These are phyloP conservation scores for Phtheirospermum japonicum DNA, from an alignment of 257 asterid genomes.

Conservation along the genomic window DNA sequence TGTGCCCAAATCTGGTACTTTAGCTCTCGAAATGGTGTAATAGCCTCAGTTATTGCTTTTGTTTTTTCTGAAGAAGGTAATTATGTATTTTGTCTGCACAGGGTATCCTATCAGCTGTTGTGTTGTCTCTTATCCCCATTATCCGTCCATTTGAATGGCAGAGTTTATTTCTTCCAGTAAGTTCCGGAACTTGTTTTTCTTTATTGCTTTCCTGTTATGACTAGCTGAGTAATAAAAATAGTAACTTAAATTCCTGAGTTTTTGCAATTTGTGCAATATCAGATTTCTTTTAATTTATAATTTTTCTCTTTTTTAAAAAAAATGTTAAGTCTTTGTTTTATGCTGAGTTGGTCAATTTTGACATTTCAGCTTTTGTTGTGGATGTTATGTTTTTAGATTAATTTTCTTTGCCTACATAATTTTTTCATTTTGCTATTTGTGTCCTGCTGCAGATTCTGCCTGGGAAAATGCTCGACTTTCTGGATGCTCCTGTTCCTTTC, in stretches of 20 bases:
- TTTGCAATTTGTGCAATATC: constrained; percentile 3
- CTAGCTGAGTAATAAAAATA: constrained; percentile 9
- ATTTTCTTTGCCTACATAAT: constrained; percentile 13
- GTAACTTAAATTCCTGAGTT: constrained; percentile 9
- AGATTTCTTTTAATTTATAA: constrained; percentile 1
- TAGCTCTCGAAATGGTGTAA: constrained; percentile 17
- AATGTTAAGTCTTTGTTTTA: too few relatives aligned
- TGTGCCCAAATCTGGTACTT: constrained; percentile 88
- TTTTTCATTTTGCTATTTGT: constrained; percentile 12
- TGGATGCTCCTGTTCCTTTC: constrained; percentile 98
- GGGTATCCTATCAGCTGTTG: constrained; percentile 89
- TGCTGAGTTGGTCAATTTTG: too few relatives aligned
- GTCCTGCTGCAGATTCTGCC: constrained; percentile 73
- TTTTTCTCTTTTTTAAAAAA: constrained; percentile 8
- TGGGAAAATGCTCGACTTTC: constrained; percentile 83
- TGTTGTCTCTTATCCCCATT: constrained; percentile 76
- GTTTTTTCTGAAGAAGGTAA: constrained; percentile 16
- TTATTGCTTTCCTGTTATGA: constrained; percentile 20
- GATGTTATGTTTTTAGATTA: not conserved
- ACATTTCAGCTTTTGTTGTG: too few relatives aligned
- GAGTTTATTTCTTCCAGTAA: constrained; percentile 93
- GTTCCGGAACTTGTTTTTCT: constrained; percentile 34
- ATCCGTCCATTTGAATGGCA: constrained; percentile 99
- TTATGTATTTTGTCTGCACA: constrained; percentile 31
- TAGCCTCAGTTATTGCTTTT: constrained; percentile 15